Conservation (phyloP, 257 asterid species). For the Solanum ossicruentum region DNA sequence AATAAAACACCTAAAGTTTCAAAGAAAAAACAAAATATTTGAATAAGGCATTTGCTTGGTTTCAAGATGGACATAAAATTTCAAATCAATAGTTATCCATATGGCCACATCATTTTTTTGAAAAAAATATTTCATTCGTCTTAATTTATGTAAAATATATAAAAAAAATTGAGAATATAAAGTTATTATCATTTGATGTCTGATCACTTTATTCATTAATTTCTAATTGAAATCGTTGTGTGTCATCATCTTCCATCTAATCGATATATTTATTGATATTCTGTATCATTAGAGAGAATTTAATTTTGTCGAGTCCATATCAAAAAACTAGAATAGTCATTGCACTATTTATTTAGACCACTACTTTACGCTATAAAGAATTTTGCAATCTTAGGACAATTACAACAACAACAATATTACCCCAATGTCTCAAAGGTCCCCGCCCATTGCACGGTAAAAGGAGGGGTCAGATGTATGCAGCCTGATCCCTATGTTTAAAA, state of each 20-base stretch:
- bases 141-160: background rate
- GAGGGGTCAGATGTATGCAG: too few species aligned
- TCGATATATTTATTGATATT: background rate
- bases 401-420: too few species aligned
- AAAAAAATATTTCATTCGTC: background rate
- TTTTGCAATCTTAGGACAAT: too few species aligned
- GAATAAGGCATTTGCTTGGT: background rate
- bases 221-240: background rate
- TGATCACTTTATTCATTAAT: background rate
- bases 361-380: background rate
- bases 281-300: background rate
- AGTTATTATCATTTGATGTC: background rate
- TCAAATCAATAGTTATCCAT: background rate
- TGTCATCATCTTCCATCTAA: background rate
- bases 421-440: too few species aligned
- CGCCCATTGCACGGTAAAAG: too few species aligned
- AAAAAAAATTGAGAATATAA: background rate
- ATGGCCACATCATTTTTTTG: background rate
- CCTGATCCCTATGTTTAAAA: too few species aligned
- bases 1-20: background rate
- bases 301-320: background rate
- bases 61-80: background rate
- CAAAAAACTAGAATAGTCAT: accelerated
- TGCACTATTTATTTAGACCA: background rate
- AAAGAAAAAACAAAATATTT: background rate